Conservation (phyloP, 805 yeast genomes). For the Lipomyces anomalus region DNA sequence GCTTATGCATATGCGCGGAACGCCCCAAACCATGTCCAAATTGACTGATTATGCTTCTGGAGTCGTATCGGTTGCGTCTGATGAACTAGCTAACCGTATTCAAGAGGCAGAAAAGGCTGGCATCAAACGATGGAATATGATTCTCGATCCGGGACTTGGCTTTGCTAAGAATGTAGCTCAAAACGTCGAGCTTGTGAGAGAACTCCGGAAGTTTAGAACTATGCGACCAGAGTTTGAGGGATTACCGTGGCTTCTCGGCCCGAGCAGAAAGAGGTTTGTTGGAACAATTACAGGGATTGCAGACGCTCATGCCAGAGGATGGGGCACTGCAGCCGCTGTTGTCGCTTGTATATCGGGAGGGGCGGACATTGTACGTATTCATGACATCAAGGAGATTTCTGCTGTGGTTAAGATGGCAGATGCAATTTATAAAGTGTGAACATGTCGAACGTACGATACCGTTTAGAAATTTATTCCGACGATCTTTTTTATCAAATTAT, state of each 20-base stretch:
- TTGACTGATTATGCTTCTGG: constrained; percentile 47
- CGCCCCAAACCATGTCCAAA: constrained; percentile 63
- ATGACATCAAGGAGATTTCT: constrained; percentile 60
- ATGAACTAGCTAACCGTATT: constrained; percentile 58
- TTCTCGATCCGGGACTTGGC: constrained; percentile 93
- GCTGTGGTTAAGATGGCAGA: constrained; percentile 62
- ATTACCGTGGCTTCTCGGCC: constrained; percentile 59
- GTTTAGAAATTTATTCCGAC: no score
- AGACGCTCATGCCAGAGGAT: constrained; percentile 54
- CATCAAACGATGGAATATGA: constrained; percentile 81
- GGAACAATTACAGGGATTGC: constrained; percentile 63
- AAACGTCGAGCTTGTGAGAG: constrained; percentile 57
- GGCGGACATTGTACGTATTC: constrained; percentile 81
- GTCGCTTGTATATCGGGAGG: constrained; percentile 68
- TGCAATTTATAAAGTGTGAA: constrained; percentile 41
- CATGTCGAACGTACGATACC: no score
- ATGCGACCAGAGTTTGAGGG: constrained; percentile 25
- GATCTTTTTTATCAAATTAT: no score
- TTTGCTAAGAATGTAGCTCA: constrained; percentile 81
- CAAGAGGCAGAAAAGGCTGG: constrained; percentile 55
- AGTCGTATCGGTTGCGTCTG: constrained; percentile 52
- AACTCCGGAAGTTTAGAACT: constrained; percentile 26
- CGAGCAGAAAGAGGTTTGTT: constrained; percentile 82
- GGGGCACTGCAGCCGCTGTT: constrained; percentile 72
- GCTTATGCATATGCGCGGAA: constrained; percentile 80